These are phyloP conservation scores for Aureobasidium pullulans DNA, from an alignment of 2,329 filamentous ascomycete genomes.

Conservation along the genomic window DNA sequence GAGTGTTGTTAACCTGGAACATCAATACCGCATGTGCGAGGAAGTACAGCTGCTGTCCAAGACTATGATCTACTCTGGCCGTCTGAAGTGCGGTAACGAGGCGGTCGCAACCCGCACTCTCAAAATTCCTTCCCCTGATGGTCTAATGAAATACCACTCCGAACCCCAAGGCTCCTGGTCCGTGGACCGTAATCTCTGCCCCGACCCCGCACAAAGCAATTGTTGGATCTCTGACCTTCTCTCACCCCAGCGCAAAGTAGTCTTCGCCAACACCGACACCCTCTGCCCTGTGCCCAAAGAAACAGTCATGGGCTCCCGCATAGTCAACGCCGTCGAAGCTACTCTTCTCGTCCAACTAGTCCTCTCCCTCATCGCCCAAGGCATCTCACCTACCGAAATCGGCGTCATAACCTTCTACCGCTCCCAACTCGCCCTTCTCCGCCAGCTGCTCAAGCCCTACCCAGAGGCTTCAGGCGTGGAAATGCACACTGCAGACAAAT, in stretches of 20 bases:
- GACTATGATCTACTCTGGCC: conserved; percentile 83
- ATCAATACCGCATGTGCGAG: conserved; percentile 97
- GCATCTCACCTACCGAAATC: conserved; percentile 68
- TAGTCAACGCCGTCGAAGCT: conserved; percentile 81
- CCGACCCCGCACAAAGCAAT: conserved; percentile 35
- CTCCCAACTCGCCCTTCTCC: conserved; percentile 77
- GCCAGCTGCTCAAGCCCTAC: conserved; percentile 53
- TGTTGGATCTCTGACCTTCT: conserved; percentile 77
- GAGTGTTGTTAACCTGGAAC: conserved; percentile 84
- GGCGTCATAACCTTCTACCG: conserved; percentile 97
- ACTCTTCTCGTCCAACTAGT: conserved; percentile 73
- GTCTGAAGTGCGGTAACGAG: conserved; percentile 79
- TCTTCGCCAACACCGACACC: conserved; percentile 83
- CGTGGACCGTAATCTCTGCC: conserved; percentile 42
- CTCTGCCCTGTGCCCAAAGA: conserved; percentile 60
- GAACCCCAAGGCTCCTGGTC: conserved; percentile 1
- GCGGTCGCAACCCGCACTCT: conserved; percentile 64
- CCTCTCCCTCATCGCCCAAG: conserved; percentile 65
- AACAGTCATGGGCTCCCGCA: conserved; percentile 71
- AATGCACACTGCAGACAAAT: conserved; percentile 94
- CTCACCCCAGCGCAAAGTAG: conserved; percentile 63
- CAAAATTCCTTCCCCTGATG: conserved; percentile 47
- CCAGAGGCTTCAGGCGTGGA: conserved; percentile 56
- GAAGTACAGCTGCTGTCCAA: conserved; percentile 95
- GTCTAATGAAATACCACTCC: conserved; percentile 29